Conservation (phyloP, 129 eudicot genomes). For the Flaveria linearis region DNA sequence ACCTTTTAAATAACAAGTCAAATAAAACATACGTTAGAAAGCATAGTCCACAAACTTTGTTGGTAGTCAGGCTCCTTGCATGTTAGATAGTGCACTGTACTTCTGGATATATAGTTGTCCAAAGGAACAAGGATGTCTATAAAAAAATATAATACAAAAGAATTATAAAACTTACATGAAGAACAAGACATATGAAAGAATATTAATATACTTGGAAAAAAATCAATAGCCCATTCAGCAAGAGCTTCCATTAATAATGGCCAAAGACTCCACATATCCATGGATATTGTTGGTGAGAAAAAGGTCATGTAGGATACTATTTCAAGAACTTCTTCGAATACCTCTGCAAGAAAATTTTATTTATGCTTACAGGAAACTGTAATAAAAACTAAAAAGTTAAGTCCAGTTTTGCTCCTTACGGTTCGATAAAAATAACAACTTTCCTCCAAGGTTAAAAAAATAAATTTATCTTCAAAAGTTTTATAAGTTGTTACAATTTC, state of each 20-base stretch:
- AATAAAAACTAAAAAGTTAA: too few relatives aligned
- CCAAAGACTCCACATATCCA: conserved; percentile 99
- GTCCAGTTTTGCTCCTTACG: too few relatives aligned
- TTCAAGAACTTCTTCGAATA: conserved; percentile 89
- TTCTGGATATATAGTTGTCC: conserved; percentile 85
- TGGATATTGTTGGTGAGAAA: conserved; percentile 79
- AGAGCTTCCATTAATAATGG: conserved; percentile 84
- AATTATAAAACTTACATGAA: background rate
- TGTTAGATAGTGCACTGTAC: conserved; percentile 68
- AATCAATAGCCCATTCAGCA: conserved; percentile 94
- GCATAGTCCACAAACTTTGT: conserved; percentile 85
- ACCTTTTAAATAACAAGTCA: background rate
- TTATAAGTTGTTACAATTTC: too few relatives aligned
- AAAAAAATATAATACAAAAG: conserved; percentile 19
- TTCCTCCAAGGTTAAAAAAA: too few relatives aligned
- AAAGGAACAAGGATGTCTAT: conserved; percentile 85
- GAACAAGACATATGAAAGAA: background rate
- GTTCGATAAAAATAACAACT: too few relatives aligned
- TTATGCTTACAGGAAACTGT: background rate
- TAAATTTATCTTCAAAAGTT: too few relatives aligned
- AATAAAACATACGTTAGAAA: conserved; percentile 62
- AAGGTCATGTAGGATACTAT: conserved; percentile 93
- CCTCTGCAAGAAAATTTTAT: conserved; percentile 56
- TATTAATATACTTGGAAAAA: conserved; percentile 74
- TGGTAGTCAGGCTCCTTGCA: conserved; percentile 95